Percentiles rank a stretch among this genome's conserved stretches.
Conservation (phyloP, 2,329 filamentous ascomycete genomes). For the Dothidotthia symphoricarpi region DNA sequence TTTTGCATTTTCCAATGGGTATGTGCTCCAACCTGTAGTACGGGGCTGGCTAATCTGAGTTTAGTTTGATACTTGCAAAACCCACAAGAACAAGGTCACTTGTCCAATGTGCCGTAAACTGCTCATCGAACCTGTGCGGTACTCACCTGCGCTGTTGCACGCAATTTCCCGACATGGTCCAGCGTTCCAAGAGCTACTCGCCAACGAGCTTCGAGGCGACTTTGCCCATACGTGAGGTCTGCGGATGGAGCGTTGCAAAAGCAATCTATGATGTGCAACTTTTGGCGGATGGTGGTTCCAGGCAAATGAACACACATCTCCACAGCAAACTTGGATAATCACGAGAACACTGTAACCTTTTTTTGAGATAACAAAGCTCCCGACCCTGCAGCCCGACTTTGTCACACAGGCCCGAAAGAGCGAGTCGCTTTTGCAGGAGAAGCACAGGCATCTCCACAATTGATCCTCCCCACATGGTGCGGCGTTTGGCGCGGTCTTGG, state of each 20-base stretch:
- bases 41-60: constrained; percentile 3
- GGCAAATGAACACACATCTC: too few relatives aligned
- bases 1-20: constrained; percentile 39
- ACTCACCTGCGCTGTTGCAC: constrained; percentile 9
- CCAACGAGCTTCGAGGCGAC: constrained; percentile 19
- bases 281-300: too few relatives aligned
- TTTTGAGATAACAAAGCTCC: too few relatives aligned
- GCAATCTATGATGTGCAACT: too few relatives aligned
- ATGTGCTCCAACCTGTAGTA: constrained; percentile 1
- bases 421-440: too few relatives aligned
- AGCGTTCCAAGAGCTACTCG: constrained; percentile 18
- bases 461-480: background rate
- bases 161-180: constrained; percentile 8
- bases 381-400: too few relatives aligned
- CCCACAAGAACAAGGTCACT: constrained; percentile 39
- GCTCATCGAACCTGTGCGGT: constrained; percentile 26
- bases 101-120: constrained; percentile 41
- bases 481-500: background rate
- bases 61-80: constrained; percentile 37
- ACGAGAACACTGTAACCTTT: too few relatives aligned
- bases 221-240: constrained; percentile 5
- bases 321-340: too few relatives aligned
- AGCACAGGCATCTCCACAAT: too few relatives aligned
- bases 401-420: too few relatives aligned
- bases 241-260: too few relatives aligned